phyloP scores from a whole-genome alignment of 2,329 filamentous ascomycete genomes.

The Colletotrichum phormii region DNA sequence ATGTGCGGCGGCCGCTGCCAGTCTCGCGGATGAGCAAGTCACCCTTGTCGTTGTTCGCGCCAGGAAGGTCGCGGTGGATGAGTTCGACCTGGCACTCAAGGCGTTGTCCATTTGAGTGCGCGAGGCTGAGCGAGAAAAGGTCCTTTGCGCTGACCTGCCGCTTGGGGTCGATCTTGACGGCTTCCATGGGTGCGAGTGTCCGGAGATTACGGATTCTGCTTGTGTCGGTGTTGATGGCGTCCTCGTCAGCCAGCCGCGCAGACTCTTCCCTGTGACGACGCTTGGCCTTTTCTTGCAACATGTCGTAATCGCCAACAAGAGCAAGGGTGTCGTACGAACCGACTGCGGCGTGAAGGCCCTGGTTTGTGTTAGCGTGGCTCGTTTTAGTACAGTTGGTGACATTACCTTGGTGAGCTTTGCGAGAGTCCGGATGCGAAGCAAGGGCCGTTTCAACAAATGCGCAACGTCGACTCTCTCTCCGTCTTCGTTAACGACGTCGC shows the following conservation, averaged over 20 bases:
- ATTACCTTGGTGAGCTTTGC: conserved; percentile 82
- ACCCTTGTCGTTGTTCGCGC: conserved; percentile 74
- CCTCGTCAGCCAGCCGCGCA: conserved; percentile 84
- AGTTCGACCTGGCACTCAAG: conserved; percentile 91
- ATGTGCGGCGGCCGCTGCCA: conserved; percentile 77
- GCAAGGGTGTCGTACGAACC: conserved; percentile 59
- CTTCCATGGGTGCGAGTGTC: conserved; percentile 77
- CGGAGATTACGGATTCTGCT: conserved; percentile 83
- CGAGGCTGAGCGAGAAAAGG: conserved; percentile 85
- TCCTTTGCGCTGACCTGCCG: conserved; percentile 91
- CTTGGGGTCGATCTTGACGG: conserved; percentile 77
- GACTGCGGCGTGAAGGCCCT: conserved; percentile 68
- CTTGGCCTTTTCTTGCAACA: conserved; percentile 80
- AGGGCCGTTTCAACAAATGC: conserved; percentile 87
- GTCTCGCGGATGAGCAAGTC: conserved; percentile 94
- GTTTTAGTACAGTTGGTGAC: background rate
- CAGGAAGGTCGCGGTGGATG: conserved; percentile 82
- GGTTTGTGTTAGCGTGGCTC: conserved; percentile 6
- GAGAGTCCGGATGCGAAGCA: conserved; percentile 89
- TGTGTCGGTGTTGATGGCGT: conserved; percentile 85
- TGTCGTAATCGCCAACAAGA: conserved; percentile 68
- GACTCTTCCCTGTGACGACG: conserved; percentile 72
- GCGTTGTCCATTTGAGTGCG: conserved; percentile 90
- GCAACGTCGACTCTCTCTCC: conserved; percentile 95
- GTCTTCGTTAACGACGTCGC: conserved; percentile 76